Base-by-base conservation (phyloP, 2,329 filamentous ascomycete species). In the Hypoxylon sp. region DNA sequence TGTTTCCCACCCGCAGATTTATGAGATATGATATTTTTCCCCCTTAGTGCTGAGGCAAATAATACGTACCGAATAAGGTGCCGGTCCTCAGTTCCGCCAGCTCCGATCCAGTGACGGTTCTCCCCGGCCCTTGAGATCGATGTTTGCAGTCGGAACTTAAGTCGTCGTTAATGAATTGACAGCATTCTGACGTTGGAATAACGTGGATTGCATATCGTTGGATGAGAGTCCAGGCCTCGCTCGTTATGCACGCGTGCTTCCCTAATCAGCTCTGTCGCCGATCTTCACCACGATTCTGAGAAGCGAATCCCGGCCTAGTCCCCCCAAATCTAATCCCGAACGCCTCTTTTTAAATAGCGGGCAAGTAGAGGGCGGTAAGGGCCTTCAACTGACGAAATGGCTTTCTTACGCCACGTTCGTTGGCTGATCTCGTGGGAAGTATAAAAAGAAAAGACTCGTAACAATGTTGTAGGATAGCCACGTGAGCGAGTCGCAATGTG, bases 1-100 rank as follows among this genome's bases (percentile, higher is more conserved):
- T 21, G n/a, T 60, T 62, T 64, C 52, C 52, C 27, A 57, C 50
- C 47, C 69, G 56, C 67, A 63, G 19, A 56, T 65, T 63, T 71
- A 55, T 71, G 68, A 71, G 54, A 71, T 71, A 66, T 69, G 68
- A 71, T 55, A 71, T 56, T 46, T 21, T 50, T 21, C 24, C 15
- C 56, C 35, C 27, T 62, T 67, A 56, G 59, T 71, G 60, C 55
- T 62, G 66, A 65, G 62, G 62, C 56, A 62, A 67, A 64, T 66
- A 67, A 64, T 56, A 51, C 44, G 53, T 62, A 69, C 56, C 54
- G 62, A 65, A 58, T 63, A 61, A 62, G 62, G 31, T n/a, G 6
- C 59, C 58, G 68, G 55, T 53, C 29, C 32, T 24, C 6, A 48
- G 51, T 66, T 65, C 66, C 69, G 63, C 2, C 24, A n/a, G 50